phyloP scores from a whole-genome alignment of 306 rosid species.

The Cicer chorassanicum region DNA sequence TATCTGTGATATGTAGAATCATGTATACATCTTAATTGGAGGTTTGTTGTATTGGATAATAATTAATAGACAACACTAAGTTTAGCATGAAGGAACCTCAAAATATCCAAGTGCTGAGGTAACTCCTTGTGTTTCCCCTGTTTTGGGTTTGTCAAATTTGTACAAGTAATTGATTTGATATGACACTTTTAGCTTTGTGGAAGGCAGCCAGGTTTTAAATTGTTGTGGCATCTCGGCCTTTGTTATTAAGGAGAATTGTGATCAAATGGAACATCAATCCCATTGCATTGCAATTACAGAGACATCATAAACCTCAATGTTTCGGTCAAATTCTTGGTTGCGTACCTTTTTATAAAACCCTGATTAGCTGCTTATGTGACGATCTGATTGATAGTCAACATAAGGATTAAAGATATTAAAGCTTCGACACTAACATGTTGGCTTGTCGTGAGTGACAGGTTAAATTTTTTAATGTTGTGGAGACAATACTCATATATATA shows the following conservation, averaged over 20 bases:
- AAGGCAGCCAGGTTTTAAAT: background rate
- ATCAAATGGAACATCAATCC: background rate
- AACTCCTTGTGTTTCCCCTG: conserved; percentile 13
- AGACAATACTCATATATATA: background rate
- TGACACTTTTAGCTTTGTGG: conserved; percentile 13
- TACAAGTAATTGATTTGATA: background rate
- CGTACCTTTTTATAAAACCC: background rate
- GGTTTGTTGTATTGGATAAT: background rate
- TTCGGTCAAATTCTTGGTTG: background rate
- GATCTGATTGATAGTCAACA: background rate
- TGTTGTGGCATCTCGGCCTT: background rate
- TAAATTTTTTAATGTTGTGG: background rate
- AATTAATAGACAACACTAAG: background rate
- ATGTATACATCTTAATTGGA: background rate
- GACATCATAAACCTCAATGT: background rate
- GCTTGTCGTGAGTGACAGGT: background rate
- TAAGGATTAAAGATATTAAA: background rate
- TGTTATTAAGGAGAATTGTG: background rate
- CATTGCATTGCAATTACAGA: background rate
- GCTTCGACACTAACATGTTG: background rate
- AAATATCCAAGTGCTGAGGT: background rate
- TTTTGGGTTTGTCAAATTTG: background rate
- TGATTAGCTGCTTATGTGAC: background rate
- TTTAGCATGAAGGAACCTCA: background rate
- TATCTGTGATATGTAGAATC: background rate